Conservation (phyloP, 2,329 filamentous ascomycete species). For the Diaporthe batatas region DNA sequence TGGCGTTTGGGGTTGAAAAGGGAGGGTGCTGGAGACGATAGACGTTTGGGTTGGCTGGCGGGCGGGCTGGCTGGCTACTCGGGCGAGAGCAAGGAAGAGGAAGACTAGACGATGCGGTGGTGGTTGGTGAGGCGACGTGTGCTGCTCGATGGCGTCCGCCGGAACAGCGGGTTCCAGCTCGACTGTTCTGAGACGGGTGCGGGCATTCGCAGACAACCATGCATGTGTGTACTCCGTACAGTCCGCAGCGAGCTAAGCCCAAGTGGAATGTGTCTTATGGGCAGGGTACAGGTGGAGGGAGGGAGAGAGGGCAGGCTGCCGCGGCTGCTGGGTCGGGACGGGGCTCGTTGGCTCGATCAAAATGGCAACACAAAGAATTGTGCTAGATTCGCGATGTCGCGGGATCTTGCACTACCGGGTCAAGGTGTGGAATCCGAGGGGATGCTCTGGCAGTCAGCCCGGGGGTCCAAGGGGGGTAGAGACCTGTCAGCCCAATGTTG, state of each 20-base stretch:
- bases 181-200: conserved; percentile 11
- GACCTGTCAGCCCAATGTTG: conserved; percentile 31
- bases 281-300: conserved; percentile 7
- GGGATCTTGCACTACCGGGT: not conserved
- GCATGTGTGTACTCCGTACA: not conserved
- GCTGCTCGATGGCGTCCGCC: conserved; percentile 24
- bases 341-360: conserved; percentile 3
- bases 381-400: not conserved
- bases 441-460: conserved; percentile 7
- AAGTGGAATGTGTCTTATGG: conserved; percentile 26
- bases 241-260: conserved; percentile 11
- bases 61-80: not conserved
- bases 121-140: conserved; percentile 14
- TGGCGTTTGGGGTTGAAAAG: not conserved
- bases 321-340: conserved; percentile 6
- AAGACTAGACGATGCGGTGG: not conserved
- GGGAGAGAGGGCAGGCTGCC: not conserved
- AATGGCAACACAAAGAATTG: not conserved
- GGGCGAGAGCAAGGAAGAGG: not conserved
- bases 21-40: not conserved
- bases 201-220: not conserved
- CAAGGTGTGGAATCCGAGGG: not conserved
- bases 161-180: conserved; percentile 28
- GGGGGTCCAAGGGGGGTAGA: not conserved
- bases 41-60: not conserved